Evolutionary conservation across 2,329 filamentous ascomycete species (phyloP), one percentile per base, ranked within the genome.

Genomic region (Ampelomyces quisqualis): DNA sequence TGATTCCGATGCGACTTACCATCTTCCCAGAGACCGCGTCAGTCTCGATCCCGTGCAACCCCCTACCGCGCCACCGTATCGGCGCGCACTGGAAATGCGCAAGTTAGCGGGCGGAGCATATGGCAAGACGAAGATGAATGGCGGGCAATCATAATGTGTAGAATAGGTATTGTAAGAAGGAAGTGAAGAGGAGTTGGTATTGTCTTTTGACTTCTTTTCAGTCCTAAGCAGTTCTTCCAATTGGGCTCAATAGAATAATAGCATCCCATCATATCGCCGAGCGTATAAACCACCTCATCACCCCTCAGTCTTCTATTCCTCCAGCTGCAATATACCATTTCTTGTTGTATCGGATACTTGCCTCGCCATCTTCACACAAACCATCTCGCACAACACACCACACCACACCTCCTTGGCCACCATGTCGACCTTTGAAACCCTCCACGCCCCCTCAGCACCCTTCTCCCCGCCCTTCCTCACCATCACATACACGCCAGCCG

Each of bases 11-110:
- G 91, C 93, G 3, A 93, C 90, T 4, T 96, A 97, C 69, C 81
- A 86, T 53, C 75, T 98, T 13, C 90, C 93, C 0, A 86, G 90
- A 45, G 86, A 90, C 52, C 81, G 94, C 62, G 80, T 94, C 37
- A 90, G 86, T 54, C 77, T 97, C 34, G 90, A 96, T 64, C 93
- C 93, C 0, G 81, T 98, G 21, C 93, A 97, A 66, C 91, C 91
- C 19, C 93, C 93, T 0, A 98, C 93, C 23, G 93, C 93, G 7
- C 93, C 93, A 9, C 93, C 93, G 0, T 98, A 98, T 64, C 94
- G 90, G 68, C 81, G 85, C 40, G 93, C 93, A 9, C 73, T 98
- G 45, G 91, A 97, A 68, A 78, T 93, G 73, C 79, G 86, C 56
- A 87, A 85, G 67, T 74, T 81, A 44, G 80, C 81, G 45, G 88